Evolutionary conservation across 2,329 filamentous ascomycete genomes (phyloP).

Genomic region (Trichoderma lentiforme): DNA sequence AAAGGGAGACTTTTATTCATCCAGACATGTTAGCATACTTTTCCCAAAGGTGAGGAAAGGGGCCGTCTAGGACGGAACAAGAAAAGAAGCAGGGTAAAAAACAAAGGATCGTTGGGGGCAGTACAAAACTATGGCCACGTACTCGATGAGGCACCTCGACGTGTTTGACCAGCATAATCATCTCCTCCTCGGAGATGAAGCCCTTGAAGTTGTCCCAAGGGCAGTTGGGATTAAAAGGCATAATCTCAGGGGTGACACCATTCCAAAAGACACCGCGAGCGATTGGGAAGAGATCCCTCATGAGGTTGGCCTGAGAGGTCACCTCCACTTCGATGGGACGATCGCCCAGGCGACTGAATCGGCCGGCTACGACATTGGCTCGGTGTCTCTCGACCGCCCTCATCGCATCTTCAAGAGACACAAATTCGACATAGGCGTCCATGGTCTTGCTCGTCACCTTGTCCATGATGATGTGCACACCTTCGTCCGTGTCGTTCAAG

Average conservation of each 20-base stretch:
- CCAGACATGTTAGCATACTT: background rate
- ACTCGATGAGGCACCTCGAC: slow-evolving; percentile 61
- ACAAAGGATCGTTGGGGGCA: background rate
- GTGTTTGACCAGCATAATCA: slow-evolving; percentile 62
- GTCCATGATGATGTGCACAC: slow-evolving; percentile 63
- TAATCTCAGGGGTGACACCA: slow-evolving; percentile 42
- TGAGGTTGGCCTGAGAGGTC: slow-evolving; percentile 54
- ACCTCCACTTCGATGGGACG: slow-evolving; percentile 56
- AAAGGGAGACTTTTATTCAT: slow-evolving; percentile 50
- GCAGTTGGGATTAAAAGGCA: slow-evolving; percentile 33
- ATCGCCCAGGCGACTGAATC: slow-evolving; percentile 51
- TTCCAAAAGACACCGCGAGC: slow-evolving; percentile 56
- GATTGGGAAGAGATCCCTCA: slow-evolving; percentile 60
- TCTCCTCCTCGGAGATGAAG: slow-evolving; percentile 60
- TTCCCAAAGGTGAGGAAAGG: background rate
- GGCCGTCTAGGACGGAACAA: background rate
- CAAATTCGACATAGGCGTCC: slow-evolving; percentile 59
- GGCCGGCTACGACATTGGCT: slow-evolving; percentile 36
- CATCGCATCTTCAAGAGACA: slow-evolving; percentile 50
- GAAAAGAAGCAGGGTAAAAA: background rate
- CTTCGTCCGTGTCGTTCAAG: slow-evolving; percentile 51
- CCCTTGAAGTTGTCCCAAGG: slow-evolving; percentile 55
- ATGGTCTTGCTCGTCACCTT: slow-evolving; percentile 60
- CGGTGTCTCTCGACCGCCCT: slow-evolving; percentile 50
- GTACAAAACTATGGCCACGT: slow-evolving; percentile 32